Conservation (phyloP, 164 flowering plant genomes). For the Macadamia tetraphylla region DNA sequence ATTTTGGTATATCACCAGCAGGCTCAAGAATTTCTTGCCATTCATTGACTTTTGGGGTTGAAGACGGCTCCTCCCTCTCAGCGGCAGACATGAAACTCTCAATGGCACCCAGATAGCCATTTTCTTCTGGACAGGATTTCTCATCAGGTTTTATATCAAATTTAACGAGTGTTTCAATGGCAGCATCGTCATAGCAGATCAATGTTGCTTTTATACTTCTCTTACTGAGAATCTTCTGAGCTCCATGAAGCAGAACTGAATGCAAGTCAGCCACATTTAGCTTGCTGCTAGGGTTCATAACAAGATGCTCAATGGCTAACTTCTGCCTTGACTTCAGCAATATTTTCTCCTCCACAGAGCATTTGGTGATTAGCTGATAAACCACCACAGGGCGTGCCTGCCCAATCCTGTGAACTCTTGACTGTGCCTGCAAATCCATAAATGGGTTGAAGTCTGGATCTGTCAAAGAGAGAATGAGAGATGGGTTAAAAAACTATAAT, state of each 20-base stretch:
- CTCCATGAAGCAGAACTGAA: conserved; percentile 12
- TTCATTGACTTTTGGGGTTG: conserved; percentile 3
- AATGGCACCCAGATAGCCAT: conserved; percentile 9
- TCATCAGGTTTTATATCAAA: conserved; percentile 3
- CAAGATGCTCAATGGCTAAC: conserved; percentile 10
- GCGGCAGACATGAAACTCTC: conserved; percentile 2
- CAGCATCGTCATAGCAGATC: conserved; percentile 8
- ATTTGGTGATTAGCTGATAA: not conserved
- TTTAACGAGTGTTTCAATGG: conserved; percentile 7
- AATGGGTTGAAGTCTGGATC: conserved; percentile 14
- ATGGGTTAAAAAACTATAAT: not conserved
- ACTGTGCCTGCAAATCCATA: conserved; percentile 10
- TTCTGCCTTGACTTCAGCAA: conserved; percentile 5
- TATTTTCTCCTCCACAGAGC: conserved; percentile 10
- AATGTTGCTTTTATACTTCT: conserved; percentile 1
- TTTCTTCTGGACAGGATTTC: conserved; percentile 3
- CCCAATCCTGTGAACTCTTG: conserved; percentile 12
- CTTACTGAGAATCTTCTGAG: conserved; percentile 9
- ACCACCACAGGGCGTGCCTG: conserved; percentile 12
- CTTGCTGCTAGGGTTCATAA: conserved; percentile 8
- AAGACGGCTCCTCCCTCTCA: not conserved
- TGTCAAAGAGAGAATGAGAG: not conserved
- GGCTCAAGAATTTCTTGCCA: conserved; percentile 4
- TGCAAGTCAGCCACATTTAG: conserved; percentile 7
- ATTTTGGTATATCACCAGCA: not conserved